Conservation (phyloP, 1,284 basidiomycete species). For the Blastosporella zonata region DNA sequence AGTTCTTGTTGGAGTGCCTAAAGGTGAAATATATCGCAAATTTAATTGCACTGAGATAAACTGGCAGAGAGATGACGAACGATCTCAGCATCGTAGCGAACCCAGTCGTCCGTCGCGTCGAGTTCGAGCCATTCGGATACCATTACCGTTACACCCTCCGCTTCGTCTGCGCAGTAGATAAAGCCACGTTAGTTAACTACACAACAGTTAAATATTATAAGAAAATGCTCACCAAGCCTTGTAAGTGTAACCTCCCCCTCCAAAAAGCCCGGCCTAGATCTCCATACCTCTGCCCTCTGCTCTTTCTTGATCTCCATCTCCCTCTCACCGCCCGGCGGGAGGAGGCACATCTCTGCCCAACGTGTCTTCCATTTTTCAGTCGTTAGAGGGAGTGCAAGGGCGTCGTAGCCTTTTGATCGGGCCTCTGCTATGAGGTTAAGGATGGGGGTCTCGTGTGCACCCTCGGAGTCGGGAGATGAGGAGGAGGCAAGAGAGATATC, state of each 20-base stretch:
- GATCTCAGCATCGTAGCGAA: constrained; percentile 94
- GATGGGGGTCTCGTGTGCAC: constrained; percentile 40
- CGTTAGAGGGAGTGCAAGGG: constrained; percentile 81
- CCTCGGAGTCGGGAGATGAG: constrained; percentile 1
- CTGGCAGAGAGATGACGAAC: constrained; percentile 45
- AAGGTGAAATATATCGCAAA: background rate
- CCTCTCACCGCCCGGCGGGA: constrained; percentile 45
- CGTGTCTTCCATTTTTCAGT: constrained; percentile 84
- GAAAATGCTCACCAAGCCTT: constrained; percentile 61
- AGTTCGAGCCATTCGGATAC: constrained; percentile 95
- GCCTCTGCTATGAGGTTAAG: constrained; percentile 49
- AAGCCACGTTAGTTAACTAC: background rate
- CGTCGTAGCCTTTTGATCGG: constrained; percentile 57
- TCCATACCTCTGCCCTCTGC: constrained; percentile 85
- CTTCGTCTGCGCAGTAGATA: constrained; percentile 64
- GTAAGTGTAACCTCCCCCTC: constrained; percentile 89
- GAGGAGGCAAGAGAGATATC: constrained; percentile 27
- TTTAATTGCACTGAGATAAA: constrained; percentile 18
- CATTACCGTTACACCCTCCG: constrained; percentile 73
- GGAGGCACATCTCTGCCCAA: constrained; percentile 88
- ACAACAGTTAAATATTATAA: background rate
- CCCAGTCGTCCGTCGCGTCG: constrained; percentile 90
- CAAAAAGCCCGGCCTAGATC: constrained; percentile 76
- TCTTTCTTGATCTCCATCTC: constrained; percentile 57
- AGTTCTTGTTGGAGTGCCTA: constrained; percentile 94